A percentile compares a stretch with the other conserved stretches of the same genome.
These are phyloP conservation scores for Fusarium sp. DNA, from an alignment of 2,329 filamentous ascomycete genomes.

Conservation along the genomic window DNA sequence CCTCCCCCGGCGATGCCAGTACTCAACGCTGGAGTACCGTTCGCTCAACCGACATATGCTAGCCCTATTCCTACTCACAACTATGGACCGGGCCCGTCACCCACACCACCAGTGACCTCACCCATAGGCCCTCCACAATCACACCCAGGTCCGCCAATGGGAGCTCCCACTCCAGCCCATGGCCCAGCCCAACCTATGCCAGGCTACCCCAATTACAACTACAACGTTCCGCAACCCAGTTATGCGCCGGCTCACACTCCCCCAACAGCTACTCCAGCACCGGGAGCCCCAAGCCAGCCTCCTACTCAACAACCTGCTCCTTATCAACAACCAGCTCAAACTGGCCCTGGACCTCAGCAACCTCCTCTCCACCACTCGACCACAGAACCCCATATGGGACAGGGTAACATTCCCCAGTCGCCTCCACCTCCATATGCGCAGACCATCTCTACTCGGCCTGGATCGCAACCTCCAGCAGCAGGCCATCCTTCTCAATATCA, in stretches of 20 bases:
- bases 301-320: background rate
- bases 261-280: slow-evolving; percentile 8
- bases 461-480: slow-evolving; percentile 20
- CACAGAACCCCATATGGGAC: slow-evolving; percentile 11
- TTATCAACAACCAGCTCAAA: slow-evolving; percentile 22
- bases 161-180: slow-evolving; percentile 10
- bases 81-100: slow-evolving; percentile 16
- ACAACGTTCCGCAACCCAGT: slow-evolving; percentile 36
- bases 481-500: slow-evolving; percentile 29
- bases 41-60: slow-evolving; percentile 37
- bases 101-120: background rate
- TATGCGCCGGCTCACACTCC: slow-evolving; percentile 21
- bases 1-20: slow-evolving; percentile 10
- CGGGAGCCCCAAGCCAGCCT: background rate
- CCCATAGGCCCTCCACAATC: slow-evolving; percentile 3
- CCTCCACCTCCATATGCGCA: slow-evolving; percentile 43
- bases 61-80: slow-evolving; percentile 18
- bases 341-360: slow-evolving; percentile 13
- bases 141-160: background rate
- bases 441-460: slow-evolving; percentile 12
- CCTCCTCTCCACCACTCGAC: slow-evolving; percentile 18
- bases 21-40: slow-evolving; percentile 25
- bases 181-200: slow-evolving; percentile 14
- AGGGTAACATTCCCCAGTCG: slow-evolving; percentile 26
- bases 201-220: slow-evolving; percentile 33